Evolutionary conservation across 176 grass and related monocot genomes (phyloP).

Genomic region (Carex scoparia): DNA sequence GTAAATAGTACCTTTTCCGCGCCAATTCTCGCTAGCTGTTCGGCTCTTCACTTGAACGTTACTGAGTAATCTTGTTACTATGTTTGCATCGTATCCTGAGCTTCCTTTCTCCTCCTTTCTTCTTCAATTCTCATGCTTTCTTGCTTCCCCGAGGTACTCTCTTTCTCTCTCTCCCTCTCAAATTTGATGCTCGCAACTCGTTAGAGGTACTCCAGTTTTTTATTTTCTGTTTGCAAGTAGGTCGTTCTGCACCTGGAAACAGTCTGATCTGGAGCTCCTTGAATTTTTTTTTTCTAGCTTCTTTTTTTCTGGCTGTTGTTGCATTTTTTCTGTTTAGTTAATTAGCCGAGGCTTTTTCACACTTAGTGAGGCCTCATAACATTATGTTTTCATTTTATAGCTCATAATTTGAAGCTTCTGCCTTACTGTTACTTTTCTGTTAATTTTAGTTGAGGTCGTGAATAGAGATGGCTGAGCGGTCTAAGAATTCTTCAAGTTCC

Average conservation of each 20-base stretch:
- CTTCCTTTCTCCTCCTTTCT: neutral
- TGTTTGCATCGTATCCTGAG: neutral
- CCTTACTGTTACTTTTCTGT: neutral
- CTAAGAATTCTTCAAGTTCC: conserved; percentile 4
- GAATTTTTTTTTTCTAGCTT: neutral
- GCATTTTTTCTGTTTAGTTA: conserved; percentile 9
- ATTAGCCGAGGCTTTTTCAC: neutral
- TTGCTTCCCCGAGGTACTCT: neutral
- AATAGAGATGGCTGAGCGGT: conserved; percentile 16
- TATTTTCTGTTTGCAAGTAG: neutral
- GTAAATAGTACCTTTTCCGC: neutral
- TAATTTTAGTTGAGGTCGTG: conserved; percentile 5
- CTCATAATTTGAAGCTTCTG: neutral
- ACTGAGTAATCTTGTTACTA: neutral
- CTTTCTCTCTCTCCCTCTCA: neutral
- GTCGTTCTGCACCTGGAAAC: neutral
- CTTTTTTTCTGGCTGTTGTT: neutral
- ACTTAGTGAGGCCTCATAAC: neutral
- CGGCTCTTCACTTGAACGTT: neutral
- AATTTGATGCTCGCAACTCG: neutral
- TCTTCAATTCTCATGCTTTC: neutral
- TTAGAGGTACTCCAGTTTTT: neutral
- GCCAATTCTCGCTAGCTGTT: neutral
- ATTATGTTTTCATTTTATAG: neutral
- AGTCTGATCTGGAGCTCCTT: neutral